Evolutionary conservation across 2,329 filamentous ascomycete genomes (phyloP).

Genomic region (Colletotrichum sp.): DNA sequence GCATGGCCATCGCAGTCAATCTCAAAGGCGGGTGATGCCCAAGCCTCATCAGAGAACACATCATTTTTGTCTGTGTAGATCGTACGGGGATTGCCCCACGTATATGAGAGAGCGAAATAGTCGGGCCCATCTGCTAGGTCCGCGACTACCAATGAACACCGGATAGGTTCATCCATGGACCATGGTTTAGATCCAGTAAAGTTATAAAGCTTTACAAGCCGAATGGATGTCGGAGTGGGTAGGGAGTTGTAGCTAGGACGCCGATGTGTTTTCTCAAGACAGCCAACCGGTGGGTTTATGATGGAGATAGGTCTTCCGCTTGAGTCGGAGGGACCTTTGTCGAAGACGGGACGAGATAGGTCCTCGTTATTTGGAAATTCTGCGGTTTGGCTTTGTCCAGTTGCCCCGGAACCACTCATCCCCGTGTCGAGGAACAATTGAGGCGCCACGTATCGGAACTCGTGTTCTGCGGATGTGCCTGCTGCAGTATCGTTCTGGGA

Average conservation of each 20-base stretch:
- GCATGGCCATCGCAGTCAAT: background rate
- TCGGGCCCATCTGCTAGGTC: background rate
- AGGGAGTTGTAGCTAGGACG: fast-evolving
- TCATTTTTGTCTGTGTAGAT: background rate
- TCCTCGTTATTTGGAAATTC: background rate
- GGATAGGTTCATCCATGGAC: background rate
- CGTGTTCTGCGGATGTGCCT: background rate
- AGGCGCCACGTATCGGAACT: background rate
- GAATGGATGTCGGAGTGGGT: background rate
- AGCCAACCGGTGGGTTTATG: background rate
- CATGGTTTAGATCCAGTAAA: background rate
- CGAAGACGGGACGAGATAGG: fast-evolving
- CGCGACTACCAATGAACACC: background rate
- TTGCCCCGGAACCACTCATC: fast-evolving
- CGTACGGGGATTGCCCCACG: background rate
- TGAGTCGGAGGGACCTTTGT: background rate
- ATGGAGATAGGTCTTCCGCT: background rate
- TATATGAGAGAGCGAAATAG: background rate
- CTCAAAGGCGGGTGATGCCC: background rate
- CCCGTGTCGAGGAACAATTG: background rate
- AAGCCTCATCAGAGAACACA: fast-evolving
- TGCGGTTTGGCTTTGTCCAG: background rate
- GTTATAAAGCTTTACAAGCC: background rate
- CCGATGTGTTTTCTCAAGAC: background rate
- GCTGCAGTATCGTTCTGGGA: background rate